Evolutionary conservation across 768 basidiomycete genomes (phyloP).

Genomic region (Hortiboletus flavorubellus): DNA sequence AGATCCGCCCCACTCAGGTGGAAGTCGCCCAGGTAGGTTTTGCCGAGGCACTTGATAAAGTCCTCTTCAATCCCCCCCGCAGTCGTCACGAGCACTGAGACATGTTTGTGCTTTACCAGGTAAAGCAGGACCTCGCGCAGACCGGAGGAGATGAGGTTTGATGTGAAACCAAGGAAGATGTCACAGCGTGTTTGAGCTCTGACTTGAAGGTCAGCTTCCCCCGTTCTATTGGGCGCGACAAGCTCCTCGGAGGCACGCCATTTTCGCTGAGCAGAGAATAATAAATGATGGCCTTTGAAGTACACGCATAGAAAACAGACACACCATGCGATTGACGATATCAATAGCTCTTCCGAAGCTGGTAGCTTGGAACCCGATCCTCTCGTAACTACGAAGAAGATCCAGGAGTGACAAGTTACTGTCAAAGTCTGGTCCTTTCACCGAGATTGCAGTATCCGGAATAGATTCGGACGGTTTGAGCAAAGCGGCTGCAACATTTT

Average conservation of each 20-base stretch:
- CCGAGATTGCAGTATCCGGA: neutral
- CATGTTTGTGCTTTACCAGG: neutral
- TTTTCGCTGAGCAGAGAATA: neutral
- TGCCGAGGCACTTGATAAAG: neutral
- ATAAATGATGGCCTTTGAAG: neutral
- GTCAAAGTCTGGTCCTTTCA: neutral
- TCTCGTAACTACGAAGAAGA: neutral
- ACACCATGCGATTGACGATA: neutral
- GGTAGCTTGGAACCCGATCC: neutral
- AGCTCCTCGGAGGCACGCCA: neutral
- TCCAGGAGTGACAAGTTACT: neutral
- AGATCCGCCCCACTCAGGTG: neutral
- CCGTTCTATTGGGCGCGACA: neutral
- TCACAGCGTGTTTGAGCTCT: neutral
- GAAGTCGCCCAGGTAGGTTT: neutral
- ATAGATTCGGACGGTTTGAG: neutral
- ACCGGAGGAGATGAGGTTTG: neutral
- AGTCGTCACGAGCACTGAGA: neutral
- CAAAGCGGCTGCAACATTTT: neutral
- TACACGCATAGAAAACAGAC: too few relatives aligned
- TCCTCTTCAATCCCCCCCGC: neutral
- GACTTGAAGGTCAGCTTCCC: neutral
- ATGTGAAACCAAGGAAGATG: neutral
- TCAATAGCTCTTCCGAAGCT: neutral
- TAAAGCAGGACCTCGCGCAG: neutral